Evolutionary conservation across 202 grass and related monocot species (phyloP), one percentile per base, ranked within the genome.

Genomic region (Panicum hallii): DNA sequence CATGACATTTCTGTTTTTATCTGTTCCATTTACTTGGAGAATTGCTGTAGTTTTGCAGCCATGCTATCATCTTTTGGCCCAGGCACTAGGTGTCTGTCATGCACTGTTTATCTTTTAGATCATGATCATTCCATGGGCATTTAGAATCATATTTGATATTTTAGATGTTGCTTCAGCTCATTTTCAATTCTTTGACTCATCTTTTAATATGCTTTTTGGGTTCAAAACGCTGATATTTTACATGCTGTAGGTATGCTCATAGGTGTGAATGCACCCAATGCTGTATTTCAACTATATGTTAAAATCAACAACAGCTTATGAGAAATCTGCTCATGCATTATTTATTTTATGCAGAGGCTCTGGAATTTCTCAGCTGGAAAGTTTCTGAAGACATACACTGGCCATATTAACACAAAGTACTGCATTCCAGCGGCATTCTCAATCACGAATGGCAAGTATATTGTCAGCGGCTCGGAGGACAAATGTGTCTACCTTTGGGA

Each of bases 391-490:
- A 95, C 93, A 11, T 98, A 95, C 30, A 95, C 91, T 42, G 95
- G 95, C 32, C 95, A 98, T 75, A 79, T 89, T 67, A 98, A 93
- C 63, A 88, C 88, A 32, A 98, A 95, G 50, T 98, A 88, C 77
- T 95, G 95, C 49, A 95, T 98, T 83, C 92, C 93, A 45, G 84
- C 91, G 54, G 74, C 91, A 79, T 95, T 95, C 85, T 98, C 93
- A 15, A 89, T 94, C 65, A 93, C 93, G 11, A 91, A 91, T 78
- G 93, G 90, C 49, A 98, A 98, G 67, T 95, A 92, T 70, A 91
- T 97, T 70, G 93, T 95, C 38, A 95, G 95, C 77, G 95, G 95
- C 34, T 98, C 91, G 3, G 95, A 98, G 44, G 95, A 98, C 79
- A 95, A 93, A 43, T 90, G 56, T 50, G 87, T 98, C 43, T 95